phyloP scores from a whole-genome alignment of 176 grass and related monocot genomes.

The Musa itinerans region DNA sequence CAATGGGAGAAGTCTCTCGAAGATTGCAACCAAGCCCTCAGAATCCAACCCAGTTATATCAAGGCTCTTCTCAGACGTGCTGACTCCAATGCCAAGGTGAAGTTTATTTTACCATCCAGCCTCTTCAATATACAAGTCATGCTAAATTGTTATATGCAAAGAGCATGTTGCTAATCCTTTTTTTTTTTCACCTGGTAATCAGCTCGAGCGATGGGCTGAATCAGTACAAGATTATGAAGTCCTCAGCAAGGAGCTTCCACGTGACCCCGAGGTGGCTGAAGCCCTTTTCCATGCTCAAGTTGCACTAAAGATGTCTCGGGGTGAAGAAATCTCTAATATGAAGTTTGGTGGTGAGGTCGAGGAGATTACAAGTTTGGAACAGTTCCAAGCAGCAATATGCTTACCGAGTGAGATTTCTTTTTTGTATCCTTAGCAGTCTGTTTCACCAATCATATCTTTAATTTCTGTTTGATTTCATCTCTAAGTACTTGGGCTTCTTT shows the following conservation, averaged over 20 bases:
- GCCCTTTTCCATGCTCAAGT: constrained; percentile 73
- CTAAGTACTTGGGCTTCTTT: too few species aligned
- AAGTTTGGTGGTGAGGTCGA: constrained; percentile 91
- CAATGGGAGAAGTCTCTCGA: constrained; percentile 15
- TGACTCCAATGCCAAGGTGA: constrained; percentile 18
- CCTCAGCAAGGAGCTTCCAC: constrained; percentile 60
- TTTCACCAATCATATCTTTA: neutral
- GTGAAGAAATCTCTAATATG: constrained; percentile 89
- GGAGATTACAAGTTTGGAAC: constrained; percentile 45
- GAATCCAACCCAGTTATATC: constrained; percentile 8
- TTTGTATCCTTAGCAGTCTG: neutral
- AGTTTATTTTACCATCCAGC: neutral
- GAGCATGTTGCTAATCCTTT: neutral
- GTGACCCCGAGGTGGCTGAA: constrained; percentile 64
- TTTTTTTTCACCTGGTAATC: neutral
- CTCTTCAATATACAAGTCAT: neutral
- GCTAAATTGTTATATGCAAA: neutral
- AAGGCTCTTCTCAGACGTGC: constrained; percentile 16
- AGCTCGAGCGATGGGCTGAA: constrained; percentile 80
- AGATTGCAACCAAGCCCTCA: constrained; percentile 15
- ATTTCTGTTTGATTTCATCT: neutral
- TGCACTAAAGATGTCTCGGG: constrained; percentile 58
- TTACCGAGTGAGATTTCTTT: constrained; percentile 49
- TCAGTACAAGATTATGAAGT: constrained; percentile 77
- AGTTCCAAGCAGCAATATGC: constrained; percentile 53